A percentile compares a stretch with the other conserved stretches of the same genome.
Evolutionary conservation across 2,329 filamentous ascomycete species (phyloP).

Genomic region (Hysterium pulicare): DNA sequence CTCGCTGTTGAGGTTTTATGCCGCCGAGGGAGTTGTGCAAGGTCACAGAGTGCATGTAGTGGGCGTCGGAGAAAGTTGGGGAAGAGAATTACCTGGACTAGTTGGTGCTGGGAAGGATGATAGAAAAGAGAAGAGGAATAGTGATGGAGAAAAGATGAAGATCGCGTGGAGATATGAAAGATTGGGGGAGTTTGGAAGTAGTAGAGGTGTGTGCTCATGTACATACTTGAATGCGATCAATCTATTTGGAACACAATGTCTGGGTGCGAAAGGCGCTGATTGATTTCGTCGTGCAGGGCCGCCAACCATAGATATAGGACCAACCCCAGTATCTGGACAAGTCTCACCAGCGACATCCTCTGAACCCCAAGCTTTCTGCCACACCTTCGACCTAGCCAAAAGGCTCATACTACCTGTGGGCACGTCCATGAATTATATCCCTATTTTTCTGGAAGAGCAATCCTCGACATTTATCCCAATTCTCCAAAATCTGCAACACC

Average conservation of each 20-base stretch:
- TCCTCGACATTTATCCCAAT: conserved; percentile 61
- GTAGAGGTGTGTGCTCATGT: conserved; percentile 56
- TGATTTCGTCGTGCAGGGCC: too few species aligned
- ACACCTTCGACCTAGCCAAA: conserved; percentile 53
- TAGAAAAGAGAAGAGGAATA: conserved; percentile 29
- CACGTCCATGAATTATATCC: conserved; percentile 43
- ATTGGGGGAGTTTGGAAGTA: conserved; percentile 66
- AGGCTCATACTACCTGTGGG: conserved; percentile 42
- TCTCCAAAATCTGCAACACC: conserved; percentile 58
- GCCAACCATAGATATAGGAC: too few species aligned
- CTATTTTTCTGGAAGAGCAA: conserved; percentile 53
- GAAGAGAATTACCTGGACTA: conserved; percentile 75
- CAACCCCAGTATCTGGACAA: too few species aligned
- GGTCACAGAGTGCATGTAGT: conserved; percentile 85
- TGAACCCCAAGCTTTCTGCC: conserved; percentile 42
- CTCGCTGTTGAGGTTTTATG: conserved; percentile 80
- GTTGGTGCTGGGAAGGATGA: conserved; percentile 41
- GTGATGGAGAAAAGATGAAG: conserved; percentile 76
- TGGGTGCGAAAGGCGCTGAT: background rate
- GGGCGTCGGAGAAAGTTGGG: conserved; percentile 76
- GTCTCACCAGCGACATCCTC: conserved; percentile 11
- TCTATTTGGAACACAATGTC: background rate
- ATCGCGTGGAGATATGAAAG: conserved; percentile 98
- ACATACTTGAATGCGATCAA: conserved; percentile 8
- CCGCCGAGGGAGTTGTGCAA: conserved; percentile 87